A percentile compares a stretch with the other conserved stretches of the same genome.
phyloP scores from a whole-genome alignment of 2,329 filamentous ascomycete species.

The Drechslera avenae region DNA sequence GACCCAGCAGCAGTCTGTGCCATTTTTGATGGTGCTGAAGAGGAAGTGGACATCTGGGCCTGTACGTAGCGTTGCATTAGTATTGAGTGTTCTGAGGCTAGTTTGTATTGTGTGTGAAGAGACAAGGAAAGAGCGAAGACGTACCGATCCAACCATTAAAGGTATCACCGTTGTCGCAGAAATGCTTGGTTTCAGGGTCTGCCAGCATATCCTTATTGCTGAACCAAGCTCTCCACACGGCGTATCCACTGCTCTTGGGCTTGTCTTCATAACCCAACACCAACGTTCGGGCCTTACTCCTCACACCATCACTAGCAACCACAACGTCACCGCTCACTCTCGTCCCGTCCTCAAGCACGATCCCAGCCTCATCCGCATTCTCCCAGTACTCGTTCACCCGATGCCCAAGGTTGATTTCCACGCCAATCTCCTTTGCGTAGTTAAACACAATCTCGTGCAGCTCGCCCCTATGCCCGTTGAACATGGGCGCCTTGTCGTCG shows the following conservation, averaged over 20 bases:
- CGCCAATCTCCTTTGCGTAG: constrained; percentile 60
- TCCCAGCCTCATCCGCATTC: constrained; percentile 56
- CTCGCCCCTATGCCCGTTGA: constrained; percentile 67
- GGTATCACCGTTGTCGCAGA: constrained; percentile 47
- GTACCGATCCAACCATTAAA: constrained; percentile 48
- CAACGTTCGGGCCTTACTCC: constrained; percentile 57
- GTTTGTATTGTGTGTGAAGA: too few relatives aligned
- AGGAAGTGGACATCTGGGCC: constrained; percentile 47
- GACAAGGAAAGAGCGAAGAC: too few relatives aligned
- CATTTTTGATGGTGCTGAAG: constrained; percentile 46
- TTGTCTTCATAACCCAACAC: constrained; percentile 60
- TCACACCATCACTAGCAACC: constrained; percentile 60
- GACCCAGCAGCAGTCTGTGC: constrained; percentile 47
- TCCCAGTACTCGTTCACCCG: constrained; percentile 62
- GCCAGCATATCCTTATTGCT: constrained; percentile 46
- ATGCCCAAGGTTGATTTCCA: constrained; percentile 61
- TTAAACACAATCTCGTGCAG: constrained; percentile 65
- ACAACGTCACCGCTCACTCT: constrained; percentile 57
- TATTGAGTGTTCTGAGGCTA: not conserved
- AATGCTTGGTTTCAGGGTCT: constrained; percentile 45
- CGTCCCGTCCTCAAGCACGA: constrained; percentile 57
- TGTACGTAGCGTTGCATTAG: not conserved
- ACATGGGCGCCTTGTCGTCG: constrained; percentile 57
- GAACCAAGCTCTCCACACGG: constrained; percentile 58
- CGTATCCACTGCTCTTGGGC: constrained; percentile 60